These are phyloP conservation scores for Linum lewisii DNA, from an alignment of 345 rosid species.

Conservation along the genomic window DNA sequence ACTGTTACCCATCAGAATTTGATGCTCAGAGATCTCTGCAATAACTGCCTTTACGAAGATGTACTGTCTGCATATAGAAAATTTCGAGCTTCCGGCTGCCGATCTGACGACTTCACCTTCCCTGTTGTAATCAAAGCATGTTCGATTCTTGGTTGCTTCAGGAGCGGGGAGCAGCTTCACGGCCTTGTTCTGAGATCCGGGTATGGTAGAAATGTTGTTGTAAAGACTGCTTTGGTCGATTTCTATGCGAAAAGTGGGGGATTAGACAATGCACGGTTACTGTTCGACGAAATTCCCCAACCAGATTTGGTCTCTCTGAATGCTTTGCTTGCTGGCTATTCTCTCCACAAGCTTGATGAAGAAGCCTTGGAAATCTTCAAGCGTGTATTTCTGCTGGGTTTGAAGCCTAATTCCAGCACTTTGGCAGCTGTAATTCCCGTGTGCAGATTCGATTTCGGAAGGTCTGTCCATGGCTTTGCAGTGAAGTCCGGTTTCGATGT, in stretches of 20 bases:
- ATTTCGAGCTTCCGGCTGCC: constrained; percentile 23
- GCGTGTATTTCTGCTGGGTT: constrained; percentile 6
- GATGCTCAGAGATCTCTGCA: constrained; percentile 29
- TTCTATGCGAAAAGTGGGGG: constrained; percentile 13
- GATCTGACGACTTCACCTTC: constrained; percentile 32
- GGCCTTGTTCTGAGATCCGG: constrained; percentile 37
- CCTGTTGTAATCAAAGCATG: constrained; percentile 44
- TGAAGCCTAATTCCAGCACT: constrained; percentile 20
- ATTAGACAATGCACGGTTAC: constrained; percentile 8
- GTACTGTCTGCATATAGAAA: constrained; percentile 22
- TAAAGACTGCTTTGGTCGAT: constrained; percentile 17
- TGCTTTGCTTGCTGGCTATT: constrained; percentile 22
- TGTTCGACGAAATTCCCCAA: constrained; percentile 17
- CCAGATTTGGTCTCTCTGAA: constrained; percentile 23
- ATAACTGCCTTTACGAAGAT: constrained; percentile 25
- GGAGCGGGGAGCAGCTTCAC: constrained; percentile 28
- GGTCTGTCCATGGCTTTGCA: constrained; percentile 18
- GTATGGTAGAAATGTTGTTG: constrained; percentile 27
- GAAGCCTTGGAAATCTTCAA: constrained; percentile 11
- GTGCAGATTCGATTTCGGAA: constrained; percentile 13
- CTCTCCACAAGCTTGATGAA: constrained; percentile 10
- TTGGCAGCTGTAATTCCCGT: constrained; percentile 18
- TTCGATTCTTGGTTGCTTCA: constrained; percentile 22
- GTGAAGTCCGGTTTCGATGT: constrained; percentile 13
- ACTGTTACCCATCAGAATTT: constrained; percentile 23